Base-by-base conservation (phyloP, 305 asterid species). In the Solanum hybrid region DNA sequence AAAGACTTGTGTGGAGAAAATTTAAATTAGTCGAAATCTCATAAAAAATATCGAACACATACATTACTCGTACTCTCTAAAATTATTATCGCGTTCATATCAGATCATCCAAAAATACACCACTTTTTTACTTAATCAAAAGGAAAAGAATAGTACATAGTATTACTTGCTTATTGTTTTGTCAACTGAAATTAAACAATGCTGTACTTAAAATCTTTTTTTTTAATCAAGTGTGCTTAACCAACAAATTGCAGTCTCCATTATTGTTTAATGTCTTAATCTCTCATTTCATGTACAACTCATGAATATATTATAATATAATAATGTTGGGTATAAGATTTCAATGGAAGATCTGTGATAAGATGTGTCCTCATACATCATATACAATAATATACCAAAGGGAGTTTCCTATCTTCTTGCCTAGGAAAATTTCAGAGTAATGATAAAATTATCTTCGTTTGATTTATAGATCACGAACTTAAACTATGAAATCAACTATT, bases 161-260 rank as follows among this genome's bases (percentile, higher is more conserved):
- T 24, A 27, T 16, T 56, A 6, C 13, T 13, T 51, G 6, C 4
- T 56, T 85, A 31, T 87, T 87, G 4, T 75, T 51, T 87, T 40
- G 89, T 85, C 85, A 87, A 87, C 37, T 87, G 9, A 32, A 27
- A 87, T 73, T 87, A 73, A 73, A 87, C 12, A 87, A 73, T 73
- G 22, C 22, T 87, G 46, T 5, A 73, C 71, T 27, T 73, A 2
- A 34, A 71, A 37, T 42, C 24, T 7, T 29, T 11, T 29, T 35
- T 73, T 31, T 72, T 29, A 87, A 75, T 87, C 42, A 31, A 29
- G n/a, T 72, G 40, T 75, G 85, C 34, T 87, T 42, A 75, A 31
- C 46, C 89, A 38, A 34, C 85, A 29, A 87, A 87, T 72, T 87
- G 89, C 64, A 40, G 89, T n/a, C 85, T 42, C 40, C 34, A 34